phyloP scores from a whole-genome alignment of 2,329 filamentous ascomycete genomes.

The Cryphonectria radicalis region DNA sequence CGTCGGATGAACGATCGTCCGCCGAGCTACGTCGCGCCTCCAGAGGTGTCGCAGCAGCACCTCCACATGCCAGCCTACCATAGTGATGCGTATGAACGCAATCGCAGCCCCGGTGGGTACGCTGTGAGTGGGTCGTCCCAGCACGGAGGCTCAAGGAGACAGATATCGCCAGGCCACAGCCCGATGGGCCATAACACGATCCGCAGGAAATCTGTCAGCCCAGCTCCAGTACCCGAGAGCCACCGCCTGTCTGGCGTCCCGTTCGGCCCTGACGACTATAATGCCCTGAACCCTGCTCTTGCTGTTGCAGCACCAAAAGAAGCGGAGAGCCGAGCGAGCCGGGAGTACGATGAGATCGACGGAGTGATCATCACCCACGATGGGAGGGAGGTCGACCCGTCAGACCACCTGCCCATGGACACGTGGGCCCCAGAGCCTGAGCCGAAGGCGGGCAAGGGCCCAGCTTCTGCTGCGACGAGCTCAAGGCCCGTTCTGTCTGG shows the following conservation, averaged over 20 bases:
- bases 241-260: conserved; percentile 65
- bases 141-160: conserved; percentile 44
- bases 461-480: conserved; percentile 36
- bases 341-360: conserved; percentile 56
- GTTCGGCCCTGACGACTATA: conserved; percentile 77
- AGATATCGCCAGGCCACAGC: conserved; percentile 44
- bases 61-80: conserved; percentile 39
- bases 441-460: conserved; percentile 52
- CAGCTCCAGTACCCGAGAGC: conserved; percentile 58
- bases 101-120: conserved; percentile 43
- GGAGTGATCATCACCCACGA: conserved; percentile 78
- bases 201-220: conserved; percentile 70
- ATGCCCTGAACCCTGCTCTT: conserved; percentile 68
- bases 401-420: conserved; percentile 77
- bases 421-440: conserved; percentile 80
- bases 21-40: conserved; percentile 31
- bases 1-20: conserved; percentile 42
- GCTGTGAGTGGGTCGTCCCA: conserved; percentile 39
- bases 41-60: conserved; percentile 36
- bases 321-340: conserved; percentile 32
- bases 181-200: conserved; percentile 55
- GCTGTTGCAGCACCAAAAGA: conserved; percentile 42
- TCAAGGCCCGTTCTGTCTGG: conserved; percentile 55
- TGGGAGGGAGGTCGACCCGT: conserved; percentile 77
- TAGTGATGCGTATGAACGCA: conserved; percentile 45